Base-by-base conservation (phyloP, 2,329 filamentous ascomycete species). In the Fusarium dlaminii region DNA sequence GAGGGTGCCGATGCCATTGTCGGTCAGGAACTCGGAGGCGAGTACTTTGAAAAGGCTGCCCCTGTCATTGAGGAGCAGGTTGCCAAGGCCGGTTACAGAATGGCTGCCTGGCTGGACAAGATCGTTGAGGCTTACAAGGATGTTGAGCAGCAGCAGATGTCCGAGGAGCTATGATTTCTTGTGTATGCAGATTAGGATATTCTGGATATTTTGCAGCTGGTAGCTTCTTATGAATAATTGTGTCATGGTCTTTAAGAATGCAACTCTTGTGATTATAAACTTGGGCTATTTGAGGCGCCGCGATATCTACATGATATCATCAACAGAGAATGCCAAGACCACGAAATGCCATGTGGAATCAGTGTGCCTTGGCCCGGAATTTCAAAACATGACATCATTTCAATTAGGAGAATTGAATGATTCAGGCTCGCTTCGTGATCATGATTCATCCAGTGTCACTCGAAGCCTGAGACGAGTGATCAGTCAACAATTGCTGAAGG, bases 101-200 rank as follows among this genome's bases (percentile, higher is more conserved):
- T 94, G 79, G 92, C 89, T 5, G 87, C 87, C 27, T 93, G 90
- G 90, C 82, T 93, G 69, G 91, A 93, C 78, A 82, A 87, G 75
- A 90, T 93, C 76, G 89, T 85, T 14, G 81, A 85, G n/a, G 78
- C 76, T 32, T 82, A 79, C 71, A 66, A 75, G 36, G 67, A 72
- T 27, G 77, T 64, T 36, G 73, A 64, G 67, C 72, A 56, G 68
- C 79, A 70, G 37, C 71, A 77, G 45, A 52, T 68, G 30, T 72
- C 74, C 18, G 75, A 79, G 42, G 82, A 83, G 62, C 65, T 82
- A 54, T 83, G 79, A 75, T 61, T 36, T 15, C 40, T 37, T 30
- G 13, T 20, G 22, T 45, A n/a, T 36, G 17, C 29, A 45, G 27
- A 40, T 30, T 24, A 39, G 20, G 17, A 40, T 43, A 18, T 36